phyloP scores from a whole-genome alignment of 768 basidiomycete genomes.

The Calocera viscosa region DNA sequence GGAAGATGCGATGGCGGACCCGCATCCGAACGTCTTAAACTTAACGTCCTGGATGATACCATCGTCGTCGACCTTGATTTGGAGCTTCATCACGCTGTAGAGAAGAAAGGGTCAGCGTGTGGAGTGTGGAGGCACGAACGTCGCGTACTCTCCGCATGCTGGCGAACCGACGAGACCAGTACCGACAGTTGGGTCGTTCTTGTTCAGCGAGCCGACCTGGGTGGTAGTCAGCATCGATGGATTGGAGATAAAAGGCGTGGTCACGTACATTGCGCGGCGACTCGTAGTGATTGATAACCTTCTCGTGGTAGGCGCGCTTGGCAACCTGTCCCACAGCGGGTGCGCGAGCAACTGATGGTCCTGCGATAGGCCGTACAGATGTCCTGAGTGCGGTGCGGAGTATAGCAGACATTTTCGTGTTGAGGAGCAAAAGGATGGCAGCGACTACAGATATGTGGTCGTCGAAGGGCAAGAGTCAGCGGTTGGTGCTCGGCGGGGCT shows the following conservation, averaged over 20 bases:
- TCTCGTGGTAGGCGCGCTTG: constrained; percentile 77
- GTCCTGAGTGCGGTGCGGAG: neutral
- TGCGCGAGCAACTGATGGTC: constrained; percentile 6
- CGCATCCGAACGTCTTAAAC: constrained; percentile 99
- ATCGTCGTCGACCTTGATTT: constrained; percentile 90
- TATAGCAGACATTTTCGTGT: neutral
- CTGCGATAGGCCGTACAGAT: constrained; percentile 6
- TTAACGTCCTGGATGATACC: constrained; percentile 97
- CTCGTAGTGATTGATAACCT: constrained; percentile 96
- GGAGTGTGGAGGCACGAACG: constrained; percentile 18
- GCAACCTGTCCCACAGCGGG: constrained; percentile 13
- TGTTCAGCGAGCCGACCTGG: constrained; percentile 92
- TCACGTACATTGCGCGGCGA: constrained; percentile 82
- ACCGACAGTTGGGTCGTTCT: constrained; percentile 81
- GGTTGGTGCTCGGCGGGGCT: neutral
- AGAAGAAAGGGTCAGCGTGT: constrained; percentile 10
- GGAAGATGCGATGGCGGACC: constrained; percentile 93
- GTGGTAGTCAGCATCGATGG: constrained; percentile 25
- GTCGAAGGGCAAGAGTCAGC: neutral
- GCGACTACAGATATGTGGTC: neutral
- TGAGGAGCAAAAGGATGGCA: neutral
- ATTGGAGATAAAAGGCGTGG: constrained; percentile 34
- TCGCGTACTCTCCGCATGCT: constrained; percentile 44
- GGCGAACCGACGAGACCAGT: constrained; percentile 97
- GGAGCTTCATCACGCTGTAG: constrained; percentile 95